Evolutionary conservation across 106 monocot species (phyloP).

Genomic region (Dactylorhiza incarnata): DNA sequence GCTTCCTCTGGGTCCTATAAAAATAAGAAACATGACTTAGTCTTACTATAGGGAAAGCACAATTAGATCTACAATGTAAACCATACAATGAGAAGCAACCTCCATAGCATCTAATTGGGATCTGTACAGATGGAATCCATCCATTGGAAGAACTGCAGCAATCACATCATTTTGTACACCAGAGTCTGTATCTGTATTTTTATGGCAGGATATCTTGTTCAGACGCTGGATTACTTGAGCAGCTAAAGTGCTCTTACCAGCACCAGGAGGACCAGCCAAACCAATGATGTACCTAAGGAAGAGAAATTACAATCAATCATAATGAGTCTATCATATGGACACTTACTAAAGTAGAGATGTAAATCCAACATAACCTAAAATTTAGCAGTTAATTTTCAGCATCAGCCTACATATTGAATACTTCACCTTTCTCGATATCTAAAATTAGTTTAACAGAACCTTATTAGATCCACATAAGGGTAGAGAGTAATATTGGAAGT

Average conservation of each 20-base stretch:
- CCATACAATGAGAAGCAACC: constrained; percentile 27
- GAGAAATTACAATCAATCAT: not conserved
- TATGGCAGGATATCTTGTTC: constrained; percentile 40
- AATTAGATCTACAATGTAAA: not conserved
- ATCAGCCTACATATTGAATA: not conserved
- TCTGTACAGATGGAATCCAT: constrained; percentile 94
- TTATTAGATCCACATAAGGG: too few species aligned
- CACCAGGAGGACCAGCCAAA: constrained; percentile 85
- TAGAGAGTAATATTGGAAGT: too few species aligned
- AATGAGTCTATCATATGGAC: not conserved
- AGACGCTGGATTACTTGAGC: constrained; percentile 64
- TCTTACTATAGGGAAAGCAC: constrained; percentile 7
- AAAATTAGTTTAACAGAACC: too few species aligned
- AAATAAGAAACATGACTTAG: constrained; percentile 4
- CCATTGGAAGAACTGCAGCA: constrained; percentile 84
- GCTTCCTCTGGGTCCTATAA: constrained; percentile 88
- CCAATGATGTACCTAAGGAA: constrained; percentile 53
- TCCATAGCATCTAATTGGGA: constrained; percentile 90
- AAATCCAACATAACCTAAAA: not conserved
- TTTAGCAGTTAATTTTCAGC: not conserved
- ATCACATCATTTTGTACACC: constrained; percentile 24
- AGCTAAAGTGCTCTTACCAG: constrained; percentile 69
- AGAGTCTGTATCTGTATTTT: not conserved
- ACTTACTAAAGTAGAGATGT: not conserved
- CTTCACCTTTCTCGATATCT: too few species aligned